These are phyloP conservation scores for Suillus cothurnatus DNA, from an alignment of 768 basidiomycete genomes.

Conservation along the genomic window DNA sequence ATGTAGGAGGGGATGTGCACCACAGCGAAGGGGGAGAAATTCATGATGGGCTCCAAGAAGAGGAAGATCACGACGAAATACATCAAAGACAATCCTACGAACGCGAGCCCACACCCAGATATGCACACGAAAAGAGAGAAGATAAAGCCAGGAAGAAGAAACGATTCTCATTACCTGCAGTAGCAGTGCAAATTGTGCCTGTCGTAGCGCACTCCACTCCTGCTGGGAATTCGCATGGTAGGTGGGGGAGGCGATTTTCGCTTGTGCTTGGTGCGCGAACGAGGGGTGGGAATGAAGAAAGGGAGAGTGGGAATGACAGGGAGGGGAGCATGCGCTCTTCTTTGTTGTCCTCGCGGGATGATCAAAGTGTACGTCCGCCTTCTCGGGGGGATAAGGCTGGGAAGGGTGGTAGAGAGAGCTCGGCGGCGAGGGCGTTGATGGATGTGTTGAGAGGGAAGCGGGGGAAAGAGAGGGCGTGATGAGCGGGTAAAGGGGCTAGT, in stretches of 20 bases:
- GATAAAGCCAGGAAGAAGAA: slow-evolving; percentile 65
- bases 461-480: not conserved
- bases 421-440: slow-evolving; percentile 32
- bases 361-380: not conserved
- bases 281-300: slow-evolving; percentile 22
- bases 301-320: slow-evolving; percentile 17
- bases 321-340: not conserved
- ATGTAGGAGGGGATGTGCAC: not conserved
- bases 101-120: not conserved
- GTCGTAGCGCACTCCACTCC: slow-evolving; percentile 60
- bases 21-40: not conserved
- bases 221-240: slow-evolving; percentile 20
- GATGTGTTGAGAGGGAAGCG: slow-evolving; percentile 30
- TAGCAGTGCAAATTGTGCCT: slow-evolving; percentile 71
- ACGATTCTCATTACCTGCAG: slow-evolving; percentile 76
- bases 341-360: not conserved
- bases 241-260: slow-evolving; percentile 52
- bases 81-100: not conserved
- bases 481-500: not conserved
- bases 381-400: slow-evolving; percentile 16
- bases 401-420: slow-evolving; percentile 26
- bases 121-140: slow-evolving; percentile 37
- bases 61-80: not conserved
- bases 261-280: slow-evolving; percentile 51
- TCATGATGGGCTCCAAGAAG: not conserved